Conservation (phyloP, 805 yeast genomes). For the Ogataea populi-albae region DNA sequence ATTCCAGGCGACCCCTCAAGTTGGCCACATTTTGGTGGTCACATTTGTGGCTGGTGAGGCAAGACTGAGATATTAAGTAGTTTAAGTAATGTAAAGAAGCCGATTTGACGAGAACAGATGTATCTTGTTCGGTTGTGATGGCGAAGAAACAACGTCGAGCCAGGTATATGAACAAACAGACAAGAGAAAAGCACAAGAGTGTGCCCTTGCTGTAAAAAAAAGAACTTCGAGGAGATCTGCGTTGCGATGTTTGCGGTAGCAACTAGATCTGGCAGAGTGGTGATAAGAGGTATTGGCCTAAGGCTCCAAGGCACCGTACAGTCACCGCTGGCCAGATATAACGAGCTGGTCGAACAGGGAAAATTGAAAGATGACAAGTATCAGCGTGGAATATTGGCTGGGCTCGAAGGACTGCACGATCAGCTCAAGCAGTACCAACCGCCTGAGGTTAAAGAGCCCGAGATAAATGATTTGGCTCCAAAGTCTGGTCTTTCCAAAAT, state of each 20-base stretch:
- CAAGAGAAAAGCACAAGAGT: too few species aligned
- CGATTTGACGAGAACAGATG: too few species aligned
- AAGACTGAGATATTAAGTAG: too few species aligned
- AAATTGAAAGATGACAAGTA: conserved; percentile 68
- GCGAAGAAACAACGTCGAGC: too few species aligned
- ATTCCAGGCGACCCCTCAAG: too few species aligned
- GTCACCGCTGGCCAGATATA: conserved; percentile 32
- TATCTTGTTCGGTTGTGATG: too few species aligned
- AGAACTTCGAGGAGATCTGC: conserved; percentile 3
- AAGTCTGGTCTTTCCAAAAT: conserved; percentile 41
- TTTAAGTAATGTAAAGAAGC: too few species aligned
- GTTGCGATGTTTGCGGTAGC: conserved; percentile 1
- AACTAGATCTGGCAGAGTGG: too few species aligned
- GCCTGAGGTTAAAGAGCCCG: conserved; percentile 54
- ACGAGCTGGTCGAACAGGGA: conserved; percentile 34
- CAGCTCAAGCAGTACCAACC: conserved; percentile 58
- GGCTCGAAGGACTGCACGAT: conserved; percentile 57
- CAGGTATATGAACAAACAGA: too few species aligned
- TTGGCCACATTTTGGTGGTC: too few species aligned
- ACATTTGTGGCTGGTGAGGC: too few species aligned
- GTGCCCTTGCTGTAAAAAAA: too few species aligned
- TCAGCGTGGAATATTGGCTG: conserved; percentile 70
- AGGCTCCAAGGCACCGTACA: conserved; percentile 11
- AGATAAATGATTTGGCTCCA: conserved; percentile 49
- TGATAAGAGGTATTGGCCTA: not conserved